Evolutionary conservation across 257 asterid species (phyloP).

Genomic region (Nemophila menziesii): DNA sequence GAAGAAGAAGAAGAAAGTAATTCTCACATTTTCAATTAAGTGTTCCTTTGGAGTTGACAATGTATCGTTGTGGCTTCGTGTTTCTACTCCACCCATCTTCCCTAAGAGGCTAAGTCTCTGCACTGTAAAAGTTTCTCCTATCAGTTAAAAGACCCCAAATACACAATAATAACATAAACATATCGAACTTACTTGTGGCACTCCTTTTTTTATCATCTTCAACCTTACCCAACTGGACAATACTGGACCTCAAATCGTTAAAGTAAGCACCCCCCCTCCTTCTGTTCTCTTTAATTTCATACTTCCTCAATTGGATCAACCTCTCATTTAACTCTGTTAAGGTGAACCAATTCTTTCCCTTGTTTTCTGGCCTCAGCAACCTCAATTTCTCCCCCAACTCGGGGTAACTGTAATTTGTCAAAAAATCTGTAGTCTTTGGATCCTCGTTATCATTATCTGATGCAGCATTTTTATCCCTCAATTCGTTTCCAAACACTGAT

Average conservation of each 20-base stretch:
- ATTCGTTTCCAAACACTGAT: conserved; percentile 11
- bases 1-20: conserved; percentile 10
- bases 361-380: conserved; percentile 50
- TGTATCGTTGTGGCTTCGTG: conserved; percentile 30
- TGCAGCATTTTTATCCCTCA: background rate
- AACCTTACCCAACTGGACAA: background rate
- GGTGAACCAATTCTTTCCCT: conserved; percentile 54
- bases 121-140: conserved; percentile 26
- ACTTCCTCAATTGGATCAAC: conserved; percentile 33
- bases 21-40: conserved; percentile 57
- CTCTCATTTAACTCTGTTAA: conserved; percentile 58
- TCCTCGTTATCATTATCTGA: background rate
- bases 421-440: conserved; percentile 6
- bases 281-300: conserved; percentile 19
- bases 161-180: background rate
- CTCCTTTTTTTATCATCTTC: background rate
- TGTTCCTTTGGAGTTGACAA: conserved; percentile 48
- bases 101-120: conserved; percentile 20
- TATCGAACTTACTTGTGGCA: background rate
- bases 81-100: conserved; percentile 32
- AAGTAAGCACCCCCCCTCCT: background rate
- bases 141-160: background rate
- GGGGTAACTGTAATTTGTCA: conserved; percentile 10
- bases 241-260: conserved; percentile 6
- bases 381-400: conserved; percentile 55